These are phyloP conservation scores for Eimeria acervulina DNA, from an alignment of 169 alveolate genomes.

Conservation along the genomic window DNA sequence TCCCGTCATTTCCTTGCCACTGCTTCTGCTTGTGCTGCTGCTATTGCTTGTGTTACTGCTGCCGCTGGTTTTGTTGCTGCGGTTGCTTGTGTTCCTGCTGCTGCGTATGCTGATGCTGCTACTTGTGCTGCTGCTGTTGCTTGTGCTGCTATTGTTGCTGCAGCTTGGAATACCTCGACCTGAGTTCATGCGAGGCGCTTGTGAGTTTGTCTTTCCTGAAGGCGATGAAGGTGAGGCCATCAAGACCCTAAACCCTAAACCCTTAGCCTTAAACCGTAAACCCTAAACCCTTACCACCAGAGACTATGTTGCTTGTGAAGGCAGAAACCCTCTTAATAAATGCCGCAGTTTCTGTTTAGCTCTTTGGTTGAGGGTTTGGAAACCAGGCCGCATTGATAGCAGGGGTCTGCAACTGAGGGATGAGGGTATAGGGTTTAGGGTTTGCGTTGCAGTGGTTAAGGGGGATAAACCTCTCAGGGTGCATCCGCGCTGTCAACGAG, in stretches of 20 bases:
- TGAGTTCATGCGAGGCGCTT: neutral
- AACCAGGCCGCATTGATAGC: neutral
- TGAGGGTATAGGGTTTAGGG: constrained; percentile 18
- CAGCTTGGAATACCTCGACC: constrained; percentile 26
- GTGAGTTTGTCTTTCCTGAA: neutral
- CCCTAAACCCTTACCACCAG: neutral
- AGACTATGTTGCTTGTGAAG: neutral
- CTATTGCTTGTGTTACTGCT: neutral
- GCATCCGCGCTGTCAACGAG: constrained; percentile 10
- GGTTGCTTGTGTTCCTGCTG: too few species aligned
- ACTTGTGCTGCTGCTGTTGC: neutral
- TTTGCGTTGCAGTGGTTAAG: constrained; percentile 20
- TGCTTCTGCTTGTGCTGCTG: constrained; percentile 5
- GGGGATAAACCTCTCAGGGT: constrained; percentile 13
- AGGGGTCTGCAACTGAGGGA: neutral
- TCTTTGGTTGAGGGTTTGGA: neutral
- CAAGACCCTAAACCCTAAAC: neutral
- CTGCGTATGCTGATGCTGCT: neutral
- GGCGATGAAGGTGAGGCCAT: neutral
- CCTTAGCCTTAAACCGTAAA: neutral
- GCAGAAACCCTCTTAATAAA: neutral
- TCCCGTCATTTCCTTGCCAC: neutral
- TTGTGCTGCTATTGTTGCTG: constrained; percentile 16
- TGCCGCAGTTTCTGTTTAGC: neutral
- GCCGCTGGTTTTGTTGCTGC: neutral